These are phyloP conservation scores for Aspergillus cejpii DNA, from an alignment of 2,329 filamentous ascomycete genomes.

Conservation along the genomic window DNA sequence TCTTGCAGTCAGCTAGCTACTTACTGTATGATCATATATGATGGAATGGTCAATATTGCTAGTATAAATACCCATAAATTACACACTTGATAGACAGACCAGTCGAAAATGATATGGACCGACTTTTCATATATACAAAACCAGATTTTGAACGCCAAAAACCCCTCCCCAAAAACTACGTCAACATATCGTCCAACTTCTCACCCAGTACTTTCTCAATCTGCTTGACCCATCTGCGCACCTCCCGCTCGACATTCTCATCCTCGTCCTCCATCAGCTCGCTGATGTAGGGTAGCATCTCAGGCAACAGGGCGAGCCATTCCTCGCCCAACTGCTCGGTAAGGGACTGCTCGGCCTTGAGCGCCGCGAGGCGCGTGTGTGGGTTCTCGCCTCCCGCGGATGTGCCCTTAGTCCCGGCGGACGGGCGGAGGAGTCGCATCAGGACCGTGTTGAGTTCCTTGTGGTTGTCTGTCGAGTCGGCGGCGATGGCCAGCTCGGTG, in stretches of 20 bases:
- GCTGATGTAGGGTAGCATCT: conserved; percentile 94
- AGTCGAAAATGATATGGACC: neutral
- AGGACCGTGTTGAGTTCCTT: conserved; percentile 78
- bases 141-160: neutral
- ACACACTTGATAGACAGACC: neutral
- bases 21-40: too few species aligned
- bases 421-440: conserved; percentile 66
- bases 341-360: conserved; percentile 72
- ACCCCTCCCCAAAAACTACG: conserved; percentile 44
- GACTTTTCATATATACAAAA: neutral
- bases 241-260: conserved; percentile 84
- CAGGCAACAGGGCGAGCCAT: conserved; percentile 82
- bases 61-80: too few species aligned
- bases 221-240: conserved; percentile 78
- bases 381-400: conserved; percentile 50
- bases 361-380: conserved; percentile 68
- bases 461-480: conserved; percentile 81
- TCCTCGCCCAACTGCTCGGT: conserved; percentile 82
- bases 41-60: too few species aligned
- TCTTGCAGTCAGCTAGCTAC: too few species aligned
- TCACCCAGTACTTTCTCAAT: conserved; percentile 88
- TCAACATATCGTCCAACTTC: conserved; percentile 85
- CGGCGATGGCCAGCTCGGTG: conserved; percentile 69
- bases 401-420: conserved; percentile 32
- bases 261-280: conserved; percentile 96